Conservation (phyloP, 805 yeast species). For the Soucietia sequanensis region DNA sequence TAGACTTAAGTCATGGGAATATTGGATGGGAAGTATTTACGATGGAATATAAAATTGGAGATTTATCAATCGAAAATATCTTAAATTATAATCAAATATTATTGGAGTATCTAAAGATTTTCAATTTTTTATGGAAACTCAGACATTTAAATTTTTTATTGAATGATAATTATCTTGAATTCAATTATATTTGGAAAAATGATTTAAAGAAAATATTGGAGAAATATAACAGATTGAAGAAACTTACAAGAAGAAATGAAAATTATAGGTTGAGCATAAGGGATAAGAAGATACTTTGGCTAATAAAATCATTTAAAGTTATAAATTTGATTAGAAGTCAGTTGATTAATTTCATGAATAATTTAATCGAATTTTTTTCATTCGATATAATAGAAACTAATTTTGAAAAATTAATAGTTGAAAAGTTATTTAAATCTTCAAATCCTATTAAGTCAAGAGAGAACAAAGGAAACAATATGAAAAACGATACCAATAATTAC, state of each 20-base stretch:
- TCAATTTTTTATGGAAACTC: slow-evolving; percentile 82
- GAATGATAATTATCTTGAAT: slow-evolving; percentile 29
- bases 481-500: not conserved
- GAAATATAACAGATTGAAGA: slow-evolving; percentile 11
- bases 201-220: slow-evolving; percentile 19
- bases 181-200: slow-evolving; percentile 22
- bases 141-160: slow-evolving; percentile 59
- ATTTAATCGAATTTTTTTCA: slow-evolving; percentile 40
- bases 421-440: slow-evolving; percentile 19
- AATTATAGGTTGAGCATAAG: slow-evolving; percentile 28
- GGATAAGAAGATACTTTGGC: slow-evolving; percentile 28
- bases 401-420: slow-evolving; percentile 22
- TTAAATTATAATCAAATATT: slow-evolving; percentile 22
- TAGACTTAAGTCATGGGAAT: slow-evolving; percentile 65
- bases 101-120: slow-evolving; percentile 70
- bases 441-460: not conserved
- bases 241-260: slow-evolving; percentile 40
- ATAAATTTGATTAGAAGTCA: slow-evolving; percentile 38
- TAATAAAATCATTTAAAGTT: slow-evolving; percentile 30
- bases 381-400: slow-evolving; percentile 47
- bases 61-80: slow-evolving; percentile 50
- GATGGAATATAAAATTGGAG: slow-evolving; percentile 64
- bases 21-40: slow-evolving; percentile 94
- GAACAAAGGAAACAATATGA: not conserved
- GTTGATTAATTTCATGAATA: slow-evolving; percentile 41